Evolutionary conservation across 164 flowering plant species (phyloP), one percentile per base, ranked within the genome.

Genomic region (Umbilicus rupestris): DNA sequence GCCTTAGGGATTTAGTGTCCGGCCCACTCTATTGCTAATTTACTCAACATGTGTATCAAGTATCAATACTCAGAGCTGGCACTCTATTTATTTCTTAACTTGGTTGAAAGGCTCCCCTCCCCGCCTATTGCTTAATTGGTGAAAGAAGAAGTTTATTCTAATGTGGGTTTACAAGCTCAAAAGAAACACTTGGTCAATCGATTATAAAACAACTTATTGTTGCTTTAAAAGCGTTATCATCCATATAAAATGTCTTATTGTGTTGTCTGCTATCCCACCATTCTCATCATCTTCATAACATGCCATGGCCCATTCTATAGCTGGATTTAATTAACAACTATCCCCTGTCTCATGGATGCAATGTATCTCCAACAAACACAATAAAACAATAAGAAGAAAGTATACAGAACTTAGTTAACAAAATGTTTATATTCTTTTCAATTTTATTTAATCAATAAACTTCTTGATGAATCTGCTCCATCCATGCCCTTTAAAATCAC

Each of bases 291-390:
- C 57, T 50, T 50, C 8, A 24, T 28, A 50, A 50, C 57, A 50
- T 50, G 29, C 28, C 22, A 22, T 50, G 57, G 57, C 57, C 57
- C 57, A 50, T 50, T 50, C 28, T 50, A 50, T 50, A 50, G 57
- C 57, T 50, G 57, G 57, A 50, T 50, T 50, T 50, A 50, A 50
- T 50, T 50, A 50, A 22, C 57, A 20, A 7, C 29, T 20, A 50
- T 22, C 29, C 57, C 29, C 6, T 7, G 28, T 12, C 57, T 50
- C 57, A 8, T 22, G 57, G 57, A 9, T 50, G 28, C 57, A 50
- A 20, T 50, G 57, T 50, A 50, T 50, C 57, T 50, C 57, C 29
- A 50, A 50, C 57, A 50, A 50, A 20, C 29, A 50, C 57, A 50
- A 50, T 12, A 50, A 50, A 24, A 22, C 26, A 24, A 22, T 14